Conservation (phyloP, 2,329 filamentous ascomycete genomes). For the Didymella lethalis region DNA sequence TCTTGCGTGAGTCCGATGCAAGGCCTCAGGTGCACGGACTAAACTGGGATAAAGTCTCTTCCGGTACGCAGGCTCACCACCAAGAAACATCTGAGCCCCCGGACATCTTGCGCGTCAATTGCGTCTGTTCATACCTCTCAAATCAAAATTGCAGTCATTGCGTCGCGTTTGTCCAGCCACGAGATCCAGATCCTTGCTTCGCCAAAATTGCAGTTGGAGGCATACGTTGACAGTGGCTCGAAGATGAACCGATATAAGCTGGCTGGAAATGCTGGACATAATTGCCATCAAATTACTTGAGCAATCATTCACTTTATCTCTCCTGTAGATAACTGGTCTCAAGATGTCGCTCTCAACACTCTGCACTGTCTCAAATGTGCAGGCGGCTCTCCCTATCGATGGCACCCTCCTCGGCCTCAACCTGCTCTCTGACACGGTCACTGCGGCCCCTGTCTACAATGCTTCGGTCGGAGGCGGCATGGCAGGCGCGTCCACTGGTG, state of each 20-base stretch:
- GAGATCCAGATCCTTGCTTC: slow-evolving; percentile 1
- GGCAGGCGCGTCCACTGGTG: slow-evolving; percentile 8
- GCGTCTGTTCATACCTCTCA: slow-evolving; percentile 1
- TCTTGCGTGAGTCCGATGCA: background rate
- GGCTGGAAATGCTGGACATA: background rate
- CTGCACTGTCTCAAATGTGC: slow-evolving; percentile 30
- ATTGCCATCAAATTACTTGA: background rate
- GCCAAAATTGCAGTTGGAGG: slow-evolving; percentile 6
- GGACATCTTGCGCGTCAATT: slow-evolving; percentile 10
- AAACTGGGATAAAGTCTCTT: slow-evolving; percentile 7
- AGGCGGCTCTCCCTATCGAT: slow-evolving; percentile 28
- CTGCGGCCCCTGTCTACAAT: slow-evolving; percentile 45
- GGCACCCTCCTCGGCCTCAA: slow-evolving; percentile 41
- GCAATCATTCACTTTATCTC: background rate
- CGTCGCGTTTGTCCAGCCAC: slow-evolving; percentile 2
- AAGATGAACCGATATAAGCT: slow-evolving; percentile 1
- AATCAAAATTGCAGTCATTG: slow-evolving; percentile 1
- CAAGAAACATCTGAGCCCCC: slow-evolving; percentile 5
- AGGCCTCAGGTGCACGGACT: background rate
- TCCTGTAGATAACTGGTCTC: background rate
- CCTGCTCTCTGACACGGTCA: slow-evolving; percentile 53
- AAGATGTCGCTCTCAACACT: slow-evolving; percentile 16
- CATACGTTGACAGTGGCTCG: slow-evolving; percentile 3
- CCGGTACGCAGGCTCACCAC: slow-evolving; percentile 1
- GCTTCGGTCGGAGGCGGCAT: slow-evolving; percentile 41